Evolutionary conservation across 257 asterid genomes (phyloP).

Genomic region (Forsythia suspensa): DNA sequence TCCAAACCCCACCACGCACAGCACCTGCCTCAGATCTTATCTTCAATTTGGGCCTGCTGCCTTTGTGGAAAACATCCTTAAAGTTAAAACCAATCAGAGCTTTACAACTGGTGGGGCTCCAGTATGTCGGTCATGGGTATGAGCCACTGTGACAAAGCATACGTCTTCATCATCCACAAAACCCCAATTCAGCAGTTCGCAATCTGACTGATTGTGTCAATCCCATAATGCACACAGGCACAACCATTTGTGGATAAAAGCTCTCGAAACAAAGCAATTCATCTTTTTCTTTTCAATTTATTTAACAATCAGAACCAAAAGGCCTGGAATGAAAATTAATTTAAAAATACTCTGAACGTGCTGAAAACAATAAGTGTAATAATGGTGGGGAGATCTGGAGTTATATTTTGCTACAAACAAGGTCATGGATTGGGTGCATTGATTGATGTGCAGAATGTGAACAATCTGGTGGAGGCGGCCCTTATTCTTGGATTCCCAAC

Average conservation of each 20-base stretch:
- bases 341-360: background rate
- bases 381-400: background rate
- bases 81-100: background rate
- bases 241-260: background rate
- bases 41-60: background rate
- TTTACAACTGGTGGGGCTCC: background rate
- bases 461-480: background rate
- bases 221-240: background rate
- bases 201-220: background rate
- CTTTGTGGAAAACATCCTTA: background rate
- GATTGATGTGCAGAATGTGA: background rate
- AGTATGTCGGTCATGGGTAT: background rate
- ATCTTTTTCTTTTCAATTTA: background rate
- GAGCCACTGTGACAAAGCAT: background rate
- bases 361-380: background rate
- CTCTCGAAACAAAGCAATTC: background rate
- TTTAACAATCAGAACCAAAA: background rate
- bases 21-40: background rate
- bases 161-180: background rate
- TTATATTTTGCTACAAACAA: background rate
- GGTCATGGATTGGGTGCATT: background rate
- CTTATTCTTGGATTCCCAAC: background rate
- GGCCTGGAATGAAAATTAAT: background rate
- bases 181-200: background rate
- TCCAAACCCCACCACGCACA: background rate